Evolutionary conservation across 1,139 yeast genomes (phyloP), one percentile per base, ranked within the genome.

Genomic region (Taphrina betulina): DNA sequence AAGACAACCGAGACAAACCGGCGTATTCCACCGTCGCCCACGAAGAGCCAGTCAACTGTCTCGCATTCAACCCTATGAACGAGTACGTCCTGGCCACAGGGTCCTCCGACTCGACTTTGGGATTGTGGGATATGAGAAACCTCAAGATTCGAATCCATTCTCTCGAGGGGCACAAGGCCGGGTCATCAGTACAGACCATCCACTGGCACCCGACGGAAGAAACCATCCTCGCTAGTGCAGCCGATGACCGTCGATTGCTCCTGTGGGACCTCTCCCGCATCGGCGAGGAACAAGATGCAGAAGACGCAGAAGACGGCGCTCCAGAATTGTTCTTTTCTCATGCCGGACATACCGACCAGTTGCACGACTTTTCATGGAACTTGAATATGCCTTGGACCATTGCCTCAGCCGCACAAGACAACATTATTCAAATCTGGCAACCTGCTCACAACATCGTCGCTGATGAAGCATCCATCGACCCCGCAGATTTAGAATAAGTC

Each of bases 311-410:
- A 50, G 62, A 63, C 34, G 71, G 69, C 1, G 70, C 72, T 1
- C 75, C 77, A 1, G 78, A 75, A 57, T 70, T 82, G 43, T 59
- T 82, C 20, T 90, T 92, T 66, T 76, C 79, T 33, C 98, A 94
- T 68, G 87, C 85, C 10, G 98, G 98, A 0, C 99, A 92, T 68
- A 80, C 92, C 78, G 74, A 85, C 57, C 90, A 94, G 20, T 86
- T 92, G 14, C 83, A 85, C 64, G 97, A 90, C 66, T 74, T 90
- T 44, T 79, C 83, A 45, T 92, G 98, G 98, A 42, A 53, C 24
- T 23, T 38, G 45, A 36, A 38, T 8, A 84, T 84, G 61, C 82
- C 83, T 8, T 83, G 90, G 85, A 76, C 87, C 71, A 64, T 90
- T 43, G 85, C 92, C 5, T 82, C 89, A 66, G 95, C 88, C 2